Evolutionary conservation across 129 eudicot species (phyloP).

Genomic region (Flaveria ramosissima): DNA sequence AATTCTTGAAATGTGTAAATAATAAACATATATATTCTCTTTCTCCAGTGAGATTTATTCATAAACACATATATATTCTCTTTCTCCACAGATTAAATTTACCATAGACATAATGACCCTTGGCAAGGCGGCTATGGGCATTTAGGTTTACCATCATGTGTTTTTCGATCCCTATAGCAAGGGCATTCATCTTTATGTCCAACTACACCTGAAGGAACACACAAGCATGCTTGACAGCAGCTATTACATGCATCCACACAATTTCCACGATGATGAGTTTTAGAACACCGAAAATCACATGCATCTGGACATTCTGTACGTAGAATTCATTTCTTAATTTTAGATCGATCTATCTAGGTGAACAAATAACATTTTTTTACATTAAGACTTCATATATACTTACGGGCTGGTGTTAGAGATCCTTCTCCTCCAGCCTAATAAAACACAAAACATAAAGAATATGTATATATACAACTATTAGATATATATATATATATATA

Average conservation of each 20-base stretch:
- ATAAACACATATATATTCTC: too few species aligned
- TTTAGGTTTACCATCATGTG: constrained; percentile 39
- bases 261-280: constrained; percentile 43
- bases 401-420: constrained; percentile 31
- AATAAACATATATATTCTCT: too few species aligned
- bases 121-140: constrained; percentile 20
- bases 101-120: neutral
- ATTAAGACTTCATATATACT: neutral
- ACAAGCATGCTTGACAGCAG: constrained; percentile 35
- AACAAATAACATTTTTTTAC: neutral
- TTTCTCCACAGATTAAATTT: neutral
- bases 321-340: too few species aligned
- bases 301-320: constrained; percentile 37
- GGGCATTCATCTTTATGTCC: constrained; percentile 45
- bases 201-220: constrained; percentile 40
- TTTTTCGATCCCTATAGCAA: constrained; percentile 40
- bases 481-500: neutral
- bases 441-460: neutral
- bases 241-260: constrained; percentile 37
- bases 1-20: too few species aligned
- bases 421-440: constrained; percentile 39
- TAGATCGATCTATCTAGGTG: too few species aligned
- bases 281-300: constrained; percentile 29
- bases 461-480: neutral
- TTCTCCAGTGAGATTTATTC: too few species aligned